phyloP scores from a whole-genome alignment of 306 rosid species.

The Pachyrhizus erosus region DNA sequence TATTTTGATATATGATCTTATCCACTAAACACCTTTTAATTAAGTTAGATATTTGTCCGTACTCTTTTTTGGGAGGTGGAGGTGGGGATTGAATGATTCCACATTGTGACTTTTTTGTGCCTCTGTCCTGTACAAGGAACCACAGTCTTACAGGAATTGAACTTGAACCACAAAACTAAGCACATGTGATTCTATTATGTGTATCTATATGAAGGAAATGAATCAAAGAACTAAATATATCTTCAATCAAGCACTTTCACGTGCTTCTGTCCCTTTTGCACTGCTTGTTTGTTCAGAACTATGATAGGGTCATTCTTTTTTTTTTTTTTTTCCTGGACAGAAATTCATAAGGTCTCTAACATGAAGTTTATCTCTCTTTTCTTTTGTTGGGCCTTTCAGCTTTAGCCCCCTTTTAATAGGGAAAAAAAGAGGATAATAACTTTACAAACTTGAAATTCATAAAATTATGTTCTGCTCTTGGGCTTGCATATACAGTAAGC shows the following conservation, averaged over 20 bases:
- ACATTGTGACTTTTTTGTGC: background rate
- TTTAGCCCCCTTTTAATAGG: no score
- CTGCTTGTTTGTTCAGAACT: background rate
- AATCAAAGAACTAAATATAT: background rate
- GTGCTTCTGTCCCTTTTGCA: background rate
- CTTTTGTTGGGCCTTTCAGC: background rate
- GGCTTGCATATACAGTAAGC: background rate
- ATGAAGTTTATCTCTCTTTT: no score
- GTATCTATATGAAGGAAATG: background rate
- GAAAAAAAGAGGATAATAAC: no score
- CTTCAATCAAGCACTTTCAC: background rate
- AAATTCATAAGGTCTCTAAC: no score
- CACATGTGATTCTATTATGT: background rate
- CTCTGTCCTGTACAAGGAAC: background rate
- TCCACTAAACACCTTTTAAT: no score
- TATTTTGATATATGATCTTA: no score
- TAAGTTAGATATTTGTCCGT: background rate
- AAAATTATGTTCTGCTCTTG: background rate
- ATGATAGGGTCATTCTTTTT: no score
- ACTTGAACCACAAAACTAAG: background rate
- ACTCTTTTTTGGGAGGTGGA: background rate
- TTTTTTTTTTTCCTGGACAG: no score
- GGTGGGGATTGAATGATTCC: background rate
- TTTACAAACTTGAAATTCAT: background rate
- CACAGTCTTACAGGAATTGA: background rate